These are phyloP conservation scores for Calocera viscosa DNA, from an alignment of 768 basidiomycete genomes.

Conservation along the genomic window DNA sequence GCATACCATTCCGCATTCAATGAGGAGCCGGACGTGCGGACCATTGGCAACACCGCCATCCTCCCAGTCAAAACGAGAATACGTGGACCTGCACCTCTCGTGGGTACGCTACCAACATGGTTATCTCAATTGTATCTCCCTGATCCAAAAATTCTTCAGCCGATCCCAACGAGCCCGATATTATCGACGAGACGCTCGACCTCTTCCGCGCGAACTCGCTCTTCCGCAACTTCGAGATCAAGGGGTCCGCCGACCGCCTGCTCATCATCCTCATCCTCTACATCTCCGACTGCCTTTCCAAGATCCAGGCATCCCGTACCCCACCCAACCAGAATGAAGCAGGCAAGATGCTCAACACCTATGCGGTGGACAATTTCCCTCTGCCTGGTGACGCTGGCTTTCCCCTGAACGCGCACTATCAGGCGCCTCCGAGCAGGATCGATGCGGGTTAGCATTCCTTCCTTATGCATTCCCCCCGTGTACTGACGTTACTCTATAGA, in stretches of 20 bases:
- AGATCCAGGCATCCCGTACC: conserved; percentile 61
- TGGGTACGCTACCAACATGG: conserved; percentile 27
- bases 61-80: conserved; percentile 85
- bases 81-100: conserved; percentile 80
- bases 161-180: conserved; percentile 67
- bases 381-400: conserved; percentile 95
- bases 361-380: conserved; percentile 85
- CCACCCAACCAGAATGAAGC: conserved; percentile 72
- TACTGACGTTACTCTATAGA: background rate
- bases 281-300: conserved; percentile 91
- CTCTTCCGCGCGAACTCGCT: conserved; percentile 98
- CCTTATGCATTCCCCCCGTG: background rate
- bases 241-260: conserved; percentile 88
- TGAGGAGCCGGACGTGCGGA: conserved; percentile 64
- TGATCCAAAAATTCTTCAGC: conserved; percentile 35
- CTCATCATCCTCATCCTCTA: conserved; percentile 96
- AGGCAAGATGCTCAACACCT: conserved; percentile 72
- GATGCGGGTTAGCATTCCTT: conserved; percentile 55
- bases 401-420: conserved; percentile 83
- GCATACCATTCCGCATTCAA: conserved; percentile 95
- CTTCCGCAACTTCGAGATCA: conserved; percentile 99
- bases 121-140: conserved; percentile 16
- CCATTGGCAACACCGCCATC: conserved; percentile 80
- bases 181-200: conserved; percentile 90
- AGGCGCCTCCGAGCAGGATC: conserved; percentile 55